phyloP scores from a whole-genome alignment of 2,329 filamentous ascomycete genomes.

The Fusarium sp. region DNA sequence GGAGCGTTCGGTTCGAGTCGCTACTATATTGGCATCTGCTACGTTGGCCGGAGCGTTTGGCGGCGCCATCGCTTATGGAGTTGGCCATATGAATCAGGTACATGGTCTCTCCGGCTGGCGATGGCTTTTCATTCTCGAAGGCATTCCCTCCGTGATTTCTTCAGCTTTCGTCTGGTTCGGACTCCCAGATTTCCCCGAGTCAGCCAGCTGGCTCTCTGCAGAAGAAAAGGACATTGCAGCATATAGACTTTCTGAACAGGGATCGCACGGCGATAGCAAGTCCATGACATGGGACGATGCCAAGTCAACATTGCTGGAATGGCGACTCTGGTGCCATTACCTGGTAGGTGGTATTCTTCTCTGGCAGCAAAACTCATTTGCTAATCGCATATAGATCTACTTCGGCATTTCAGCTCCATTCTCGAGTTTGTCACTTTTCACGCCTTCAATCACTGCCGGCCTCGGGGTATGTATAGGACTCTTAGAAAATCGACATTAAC shows the following conservation, averaged over 20 bases:
- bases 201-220: conserved; percentile 67
- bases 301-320: conserved; percentile 72
- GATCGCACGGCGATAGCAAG: conserved; percentile 64
- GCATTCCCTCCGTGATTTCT: conserved; percentile 70
- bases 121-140: conserved; percentile 71
- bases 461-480: conserved; percentile 45
- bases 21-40: conserved; percentile 73
- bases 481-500: not conserved
- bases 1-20: conserved; percentile 74
- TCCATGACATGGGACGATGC: conserved; percentile 73
- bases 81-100: conserved; percentile 74
- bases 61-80: conserved; percentile 75
- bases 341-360: conserved; percentile 45
- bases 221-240: conserved; percentile 66
- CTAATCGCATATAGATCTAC: conserved; percentile 49
- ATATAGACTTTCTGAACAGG: conserved; percentile 50
- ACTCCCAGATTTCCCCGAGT: conserved; percentile 75
- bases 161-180: conserved; percentile 72
- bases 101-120: conserved; percentile 73
- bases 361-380: fast-evolving
- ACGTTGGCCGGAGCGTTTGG: conserved; percentile 78
- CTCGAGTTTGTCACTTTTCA: conserved; percentile 68
- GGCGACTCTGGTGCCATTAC: conserved; percentile 74
- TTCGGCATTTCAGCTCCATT: conserved; percentile 64
- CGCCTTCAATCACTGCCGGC: conserved; percentile 67